phyloP scores from a whole-genome alignment of 2,329 filamentous ascomycete species.

The Ophiosphaerella korrae region DNA sequence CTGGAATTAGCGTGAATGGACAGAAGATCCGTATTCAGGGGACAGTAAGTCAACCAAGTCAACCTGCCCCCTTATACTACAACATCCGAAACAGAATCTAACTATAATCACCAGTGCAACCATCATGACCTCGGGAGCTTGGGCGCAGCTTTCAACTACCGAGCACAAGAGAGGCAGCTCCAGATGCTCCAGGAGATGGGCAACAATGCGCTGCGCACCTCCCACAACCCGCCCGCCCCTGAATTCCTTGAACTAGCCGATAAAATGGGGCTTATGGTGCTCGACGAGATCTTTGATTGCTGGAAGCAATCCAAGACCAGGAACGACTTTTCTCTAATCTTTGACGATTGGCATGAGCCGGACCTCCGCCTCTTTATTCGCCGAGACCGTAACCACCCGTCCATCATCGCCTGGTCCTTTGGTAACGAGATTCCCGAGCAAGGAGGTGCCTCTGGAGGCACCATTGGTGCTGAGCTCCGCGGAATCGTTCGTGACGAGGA shows the following conservation, averaged over 20 bases:
- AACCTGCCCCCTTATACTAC: neutral
- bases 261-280: slow-evolving; percentile 55
- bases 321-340: slow-evolving; percentile 60
- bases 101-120: slow-evolving; percentile 40
- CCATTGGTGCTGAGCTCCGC: slow-evolving; percentile 31
- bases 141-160: slow-evolving; percentile 57
- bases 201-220: slow-evolving; percentile 56
- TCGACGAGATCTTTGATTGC: slow-evolving; percentile 61
- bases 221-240: slow-evolving; percentile 60
- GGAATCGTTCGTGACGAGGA: slow-evolving; percentile 55
- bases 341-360: slow-evolving; percentile 59
- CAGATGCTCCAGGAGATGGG: slow-evolving; percentile 58
- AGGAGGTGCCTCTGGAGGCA: slow-evolving; percentile 39
- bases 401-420: slow-evolving; percentile 58
- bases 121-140: slow-evolving; percentile 60
- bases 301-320: slow-evolving; percentile 54
- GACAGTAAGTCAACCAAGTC: slow-evolving; percentile 19
- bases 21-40: slow-evolving; percentile 53
- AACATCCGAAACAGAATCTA: neutral
- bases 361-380: slow-evolving; percentile 59
- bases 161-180: slow-evolving; percentile 57
- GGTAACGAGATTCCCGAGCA: slow-evolving; percentile 62
- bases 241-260: slow-evolving; percentile 59
- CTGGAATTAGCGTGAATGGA: slow-evolving; percentile 56
- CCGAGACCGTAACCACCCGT: slow-evolving; percentile 61